Conservation (phyloP, 2,329 filamentous ascomycete species). For the Stachybotrys echinatus region DNA sequence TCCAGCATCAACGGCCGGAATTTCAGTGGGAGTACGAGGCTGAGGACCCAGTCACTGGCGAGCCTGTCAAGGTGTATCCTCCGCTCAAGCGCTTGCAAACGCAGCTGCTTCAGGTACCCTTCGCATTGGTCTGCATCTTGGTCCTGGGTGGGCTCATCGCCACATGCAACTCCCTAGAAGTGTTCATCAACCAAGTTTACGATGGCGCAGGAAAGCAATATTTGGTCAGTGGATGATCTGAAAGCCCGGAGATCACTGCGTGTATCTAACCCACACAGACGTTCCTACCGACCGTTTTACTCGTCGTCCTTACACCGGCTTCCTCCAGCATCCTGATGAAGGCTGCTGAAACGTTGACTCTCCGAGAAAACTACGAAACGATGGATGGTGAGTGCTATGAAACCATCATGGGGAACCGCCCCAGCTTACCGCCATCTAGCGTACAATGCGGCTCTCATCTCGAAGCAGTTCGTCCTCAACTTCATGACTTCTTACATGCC, state of each 20-base stretch:
- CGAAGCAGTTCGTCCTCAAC: conserved; percentile 93
- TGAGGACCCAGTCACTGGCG: conserved; percentile 76
- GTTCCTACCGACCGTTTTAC: conserved; percentile 81
- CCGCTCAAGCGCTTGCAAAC: conserved; percentile 67
- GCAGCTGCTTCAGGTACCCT: conserved; percentile 79
- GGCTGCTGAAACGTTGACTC: conserved; percentile 71
- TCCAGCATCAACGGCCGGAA: conserved; percentile 71
- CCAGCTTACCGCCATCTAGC: conserved; percentile 34
- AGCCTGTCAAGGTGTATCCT: conserved; percentile 71
- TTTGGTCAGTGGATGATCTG: conserved; percentile 52
- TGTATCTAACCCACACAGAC: conserved; percentile 43
- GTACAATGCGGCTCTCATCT: conserved; percentile 77
- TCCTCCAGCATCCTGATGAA: conserved; percentile 70
- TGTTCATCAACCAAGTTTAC: conserved; percentile 94
- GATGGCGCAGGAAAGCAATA: conserved; percentile 81
- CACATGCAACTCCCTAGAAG: conserved; percentile 84
- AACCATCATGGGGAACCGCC: background rate
- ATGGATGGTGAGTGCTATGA: conserved; percentile 49
- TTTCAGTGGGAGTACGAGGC: conserved; percentile 75
- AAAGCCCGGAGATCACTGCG: background rate
- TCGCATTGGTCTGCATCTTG: conserved; percentile 67
- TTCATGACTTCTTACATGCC: conserved; percentile 95
- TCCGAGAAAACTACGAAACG: conserved; percentile 90
- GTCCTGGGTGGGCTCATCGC: conserved; percentile 79
- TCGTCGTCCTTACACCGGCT: conserved; percentile 77